These are phyloP conservation scores for Acacia confusa DNA, from an alignment of 306 rosid species.

Conservation along the genomic window DNA sequence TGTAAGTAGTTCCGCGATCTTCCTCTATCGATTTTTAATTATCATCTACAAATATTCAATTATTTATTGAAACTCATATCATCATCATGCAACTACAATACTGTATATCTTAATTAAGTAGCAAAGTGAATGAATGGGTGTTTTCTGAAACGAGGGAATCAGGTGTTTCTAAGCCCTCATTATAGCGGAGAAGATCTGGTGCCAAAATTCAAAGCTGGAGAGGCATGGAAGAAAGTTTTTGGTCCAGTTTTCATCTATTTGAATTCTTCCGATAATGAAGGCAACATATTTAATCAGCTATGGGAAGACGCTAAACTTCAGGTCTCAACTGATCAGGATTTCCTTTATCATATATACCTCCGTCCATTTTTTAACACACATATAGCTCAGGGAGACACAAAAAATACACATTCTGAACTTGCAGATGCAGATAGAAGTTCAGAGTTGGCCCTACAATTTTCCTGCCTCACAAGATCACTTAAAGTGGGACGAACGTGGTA, in stretches of 20 bases:
- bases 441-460: constrained; percentile 84
- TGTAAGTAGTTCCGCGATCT: constrained; percentile 36
- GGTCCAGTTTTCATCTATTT: constrained; percentile 81
- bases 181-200: constrained; percentile 83
- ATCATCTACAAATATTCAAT: neutral
- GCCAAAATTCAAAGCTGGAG: constrained; percentile 54
- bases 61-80: neutral
- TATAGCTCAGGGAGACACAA: neutral
- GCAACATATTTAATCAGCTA: constrained; percentile 39
- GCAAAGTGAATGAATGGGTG: neutral
- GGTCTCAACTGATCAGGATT: constrained; percentile 40
- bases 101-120: neutral
- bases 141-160: constrained; percentile 7
- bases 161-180: constrained; percentile 90
- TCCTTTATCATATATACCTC: neutral
- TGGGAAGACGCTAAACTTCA: constrained; percentile 86
- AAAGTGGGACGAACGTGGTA: constrained; percentile 62
- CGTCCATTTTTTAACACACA: neutral
- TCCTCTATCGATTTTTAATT: neutral
- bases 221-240: constrained; percentile 89
- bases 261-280: constrained; percentile 48
- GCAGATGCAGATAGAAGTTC: constrained; percentile 73
- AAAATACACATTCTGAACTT: neutral
- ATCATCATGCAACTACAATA: neutral
- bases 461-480: constrained; percentile 71